Percentiles rank a stretch among this genome's conserved stretches.
These are phyloP conservation scores for Citrus medica DNA, from an alignment of 345 rosid species.

Conservation along the genomic window DNA sequence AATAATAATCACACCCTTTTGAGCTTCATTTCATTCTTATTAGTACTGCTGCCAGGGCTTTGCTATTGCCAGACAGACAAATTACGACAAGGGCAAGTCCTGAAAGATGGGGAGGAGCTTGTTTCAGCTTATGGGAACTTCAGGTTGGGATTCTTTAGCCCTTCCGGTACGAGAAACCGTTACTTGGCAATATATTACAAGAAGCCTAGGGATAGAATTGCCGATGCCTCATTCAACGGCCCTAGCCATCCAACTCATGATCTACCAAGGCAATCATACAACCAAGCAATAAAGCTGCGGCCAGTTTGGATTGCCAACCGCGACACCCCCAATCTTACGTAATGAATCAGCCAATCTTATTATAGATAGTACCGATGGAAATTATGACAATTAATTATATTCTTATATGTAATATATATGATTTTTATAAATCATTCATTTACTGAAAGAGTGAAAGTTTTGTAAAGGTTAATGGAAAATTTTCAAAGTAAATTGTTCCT, in stretches of 20 bases:
- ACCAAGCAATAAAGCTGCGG: too few species aligned
- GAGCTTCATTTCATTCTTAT: not conserved
- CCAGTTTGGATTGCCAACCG: too few species aligned
- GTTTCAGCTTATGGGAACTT: constrained; percentile 7
- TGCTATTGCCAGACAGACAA: not conserved
- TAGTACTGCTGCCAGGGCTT: not conserved
- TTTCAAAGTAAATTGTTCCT: too few species aligned
- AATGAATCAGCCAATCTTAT: too few species aligned
- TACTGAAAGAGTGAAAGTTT: too few species aligned
- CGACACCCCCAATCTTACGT: too few species aligned
- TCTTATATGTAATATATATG: too few species aligned
- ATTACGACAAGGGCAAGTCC: constrained; percentile 9
- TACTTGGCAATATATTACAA: constrained; percentile 14
- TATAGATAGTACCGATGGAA: too few species aligned
- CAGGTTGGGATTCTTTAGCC: constrained; percentile 8
- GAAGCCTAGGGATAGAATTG: not conserved
- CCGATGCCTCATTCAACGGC: not conserved
- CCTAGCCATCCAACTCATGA: too few species aligned
- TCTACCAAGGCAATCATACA: not conserved
- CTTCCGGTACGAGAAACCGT: not conserved
- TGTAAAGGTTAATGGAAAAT: too few species aligned
- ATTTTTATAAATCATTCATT: too few species aligned
- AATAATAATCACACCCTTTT: not conserved
- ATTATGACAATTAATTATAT: too few species aligned
- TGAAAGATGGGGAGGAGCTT: not conserved